phyloP scores from a whole-genome alignment of 2,329 filamentous ascomycete species.

The Rhinocladiella mackenziei region DNA sequence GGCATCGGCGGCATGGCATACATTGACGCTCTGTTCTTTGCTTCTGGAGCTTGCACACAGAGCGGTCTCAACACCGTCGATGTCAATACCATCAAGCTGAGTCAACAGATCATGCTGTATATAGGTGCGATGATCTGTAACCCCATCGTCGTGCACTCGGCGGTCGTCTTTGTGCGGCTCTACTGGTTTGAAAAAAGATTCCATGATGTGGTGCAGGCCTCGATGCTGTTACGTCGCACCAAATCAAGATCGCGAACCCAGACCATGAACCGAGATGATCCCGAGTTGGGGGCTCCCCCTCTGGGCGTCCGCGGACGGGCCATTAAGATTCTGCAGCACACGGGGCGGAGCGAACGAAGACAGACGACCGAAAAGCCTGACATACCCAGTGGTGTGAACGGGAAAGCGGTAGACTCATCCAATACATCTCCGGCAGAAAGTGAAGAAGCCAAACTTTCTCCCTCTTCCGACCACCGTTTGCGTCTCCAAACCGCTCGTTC shows the following conservation, averaged over 20 bases:
- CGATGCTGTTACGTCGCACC: conserved; percentile 62
- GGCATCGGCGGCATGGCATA: conserved; percentile 63
- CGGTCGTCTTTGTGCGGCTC: conserved; percentile 84
- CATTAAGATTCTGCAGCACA: conserved; percentile 33
- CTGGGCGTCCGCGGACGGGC: conserved; percentile 30
- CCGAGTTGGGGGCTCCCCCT: conserved; percentile 17
- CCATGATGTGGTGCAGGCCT: conserved; percentile 73
- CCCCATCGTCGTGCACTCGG: conserved; percentile 78
- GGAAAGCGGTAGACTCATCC: conserved; percentile 27
- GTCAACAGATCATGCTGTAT: conserved; percentile 70
- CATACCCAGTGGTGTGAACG: conserved; percentile 23
- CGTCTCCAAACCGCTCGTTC: conserved; percentile 12
- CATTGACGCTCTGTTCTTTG: conserved; percentile 84
- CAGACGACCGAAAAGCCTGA: conserved; percentile 12
- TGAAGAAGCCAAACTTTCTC: neutral
- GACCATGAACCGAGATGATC: conserved; percentile 45
- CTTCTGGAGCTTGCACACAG: conserved; percentile 82
- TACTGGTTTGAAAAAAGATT: conserved; percentile 99
- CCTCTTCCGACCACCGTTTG: conserved; percentile 44
- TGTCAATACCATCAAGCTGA: conserved; percentile 63
- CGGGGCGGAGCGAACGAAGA: conserved; percentile 10
- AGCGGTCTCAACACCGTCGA: conserved; percentile 80
- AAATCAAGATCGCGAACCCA: conserved; percentile 48
- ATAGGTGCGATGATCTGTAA: conserved; percentile 69
- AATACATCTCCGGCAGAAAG: conserved; percentile 10